Evolutionary conservation across 2,329 filamentous ascomycete species (phyloP), one percentile per base, ranked within the genome.

Genomic region (Epichloe scottii): DNA sequence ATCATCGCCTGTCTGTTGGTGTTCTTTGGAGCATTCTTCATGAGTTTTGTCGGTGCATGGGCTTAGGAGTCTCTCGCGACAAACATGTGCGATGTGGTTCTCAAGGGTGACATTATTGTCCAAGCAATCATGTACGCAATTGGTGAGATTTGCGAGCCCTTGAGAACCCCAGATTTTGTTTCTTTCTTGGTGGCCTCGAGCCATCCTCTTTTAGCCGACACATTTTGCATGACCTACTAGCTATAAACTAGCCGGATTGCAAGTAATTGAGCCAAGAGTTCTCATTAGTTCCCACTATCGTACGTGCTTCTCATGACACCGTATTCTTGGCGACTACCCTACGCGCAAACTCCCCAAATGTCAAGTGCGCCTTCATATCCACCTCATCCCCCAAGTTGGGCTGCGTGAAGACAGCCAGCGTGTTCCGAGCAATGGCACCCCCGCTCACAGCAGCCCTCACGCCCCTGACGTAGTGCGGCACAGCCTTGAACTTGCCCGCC

Each of bases 351-450:
- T 85, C 78, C 21, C 85, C 87, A 75, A 90, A 91, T 39, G 79
- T 85, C 51, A 82, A 73, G 38, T 78, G 76, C 59, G 80, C 75
- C 63, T 78, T 72, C 52, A 79, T 75, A 62, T 91, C 87, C 14
- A 91, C 84, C 68, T 81, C 77, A 59, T 90, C 87, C 59, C 79
- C 86, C 54, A 97, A 68, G 70, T 96, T 95, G 23, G 93, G 93
- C 76, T 98, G 93, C 53, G 91, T 98, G 63, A 97, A 98, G 10
- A 97, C 89, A 0, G 93, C 93, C 58, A 98, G 69, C 10, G 93
- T 98, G 69, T 97, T 97, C 53, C 85, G 73, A 30, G 85, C 86
- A 53, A 90, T 76, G 30, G 71, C 70, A 2, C 71, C 72, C 14
- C 68, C 71, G 52, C 74, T 67, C 38, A 67, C 70, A 43, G 74